phyloP scores from a whole-genome alignment of 2,329 filamentous ascomycete species.

The Diaporthe batatas region DNA sequence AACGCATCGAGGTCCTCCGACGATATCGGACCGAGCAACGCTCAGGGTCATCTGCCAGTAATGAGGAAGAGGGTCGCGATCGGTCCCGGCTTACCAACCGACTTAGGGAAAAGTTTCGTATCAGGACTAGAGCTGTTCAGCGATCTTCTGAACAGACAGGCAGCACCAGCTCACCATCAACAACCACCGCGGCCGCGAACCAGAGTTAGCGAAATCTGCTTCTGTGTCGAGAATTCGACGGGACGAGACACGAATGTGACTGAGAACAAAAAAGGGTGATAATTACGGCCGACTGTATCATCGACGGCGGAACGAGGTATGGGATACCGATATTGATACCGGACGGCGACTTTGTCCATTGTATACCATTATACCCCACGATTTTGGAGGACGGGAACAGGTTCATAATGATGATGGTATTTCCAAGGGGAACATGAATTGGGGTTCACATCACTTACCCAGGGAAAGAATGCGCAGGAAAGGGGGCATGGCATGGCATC shows the following conservation, averaged over 20 bases:
- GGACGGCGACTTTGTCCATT: slow-evolving; percentile 4
- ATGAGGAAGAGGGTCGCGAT: slow-evolving; percentile 52
- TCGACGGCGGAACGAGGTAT: slow-evolving; percentile 5
- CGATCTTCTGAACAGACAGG: slow-evolving; percentile 34
- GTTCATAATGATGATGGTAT: neutral
- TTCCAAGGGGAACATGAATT: slow-evolving; percentile 1
- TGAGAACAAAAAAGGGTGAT: slow-evolving; percentile 12
- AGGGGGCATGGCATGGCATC: slow-evolving; percentile 19
- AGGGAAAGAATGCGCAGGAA: neutral
- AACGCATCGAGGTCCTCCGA: slow-evolving; percentile 72
- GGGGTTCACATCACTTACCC: neutral
- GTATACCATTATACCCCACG: slow-evolving; percentile 30
- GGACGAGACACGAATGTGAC: slow-evolving; percentile 10
- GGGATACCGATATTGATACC: slow-evolving; percentile 11
- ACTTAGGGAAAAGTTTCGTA: slow-evolving; percentile 66
- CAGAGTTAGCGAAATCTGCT: slow-evolving; percentile 9
- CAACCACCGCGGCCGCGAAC: slow-evolving; percentile 22
- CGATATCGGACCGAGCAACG: slow-evolving; percentile 60
- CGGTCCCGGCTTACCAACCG: slow-evolving; percentile 62
- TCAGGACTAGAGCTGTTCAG: slow-evolving; percentile 59
- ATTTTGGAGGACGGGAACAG: slow-evolving; percentile 13
- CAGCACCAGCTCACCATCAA: slow-evolving; percentile 5
- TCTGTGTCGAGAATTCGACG: neutral
- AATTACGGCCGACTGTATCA: slow-evolving; percentile 27
- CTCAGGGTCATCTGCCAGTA: slow-evolving; percentile 33